These are phyloP conservation scores for Lactarius psammicola DNA, from an alignment of 768 basidiomycete species.

Conservation along the genomic window DNA sequence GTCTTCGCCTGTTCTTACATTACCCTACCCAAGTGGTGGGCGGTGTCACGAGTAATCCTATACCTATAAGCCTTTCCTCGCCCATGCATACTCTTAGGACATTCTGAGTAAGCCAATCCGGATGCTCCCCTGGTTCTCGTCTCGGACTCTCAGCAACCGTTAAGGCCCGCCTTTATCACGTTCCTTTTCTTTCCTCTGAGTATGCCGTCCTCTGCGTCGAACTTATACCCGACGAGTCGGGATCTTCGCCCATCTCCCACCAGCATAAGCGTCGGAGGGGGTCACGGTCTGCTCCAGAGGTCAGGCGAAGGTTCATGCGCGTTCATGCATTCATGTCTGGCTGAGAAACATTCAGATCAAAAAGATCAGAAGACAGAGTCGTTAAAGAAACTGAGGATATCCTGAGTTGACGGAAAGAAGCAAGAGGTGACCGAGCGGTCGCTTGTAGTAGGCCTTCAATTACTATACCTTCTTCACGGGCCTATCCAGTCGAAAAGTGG, in stretches of 20 bases:
- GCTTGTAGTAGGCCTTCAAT: too few relatives aligned
- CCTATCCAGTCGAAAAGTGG: too few relatives aligned
- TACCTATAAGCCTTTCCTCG: conserved; percentile 74
- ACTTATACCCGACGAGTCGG: conserved; percentile 92
- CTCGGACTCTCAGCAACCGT: conserved; percentile 69
- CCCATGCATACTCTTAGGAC: conserved; percentile 70
- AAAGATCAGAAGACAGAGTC: too few relatives aligned
- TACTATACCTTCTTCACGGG: too few relatives aligned
- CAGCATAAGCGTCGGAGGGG: too few relatives aligned
- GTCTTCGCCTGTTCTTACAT: neutral
- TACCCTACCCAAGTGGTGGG: neutral
- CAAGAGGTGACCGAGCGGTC: too few relatives aligned
- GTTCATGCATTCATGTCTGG: too few relatives aligned
- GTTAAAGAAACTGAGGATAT: too few relatives aligned
- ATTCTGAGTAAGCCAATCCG: conserved; percentile 56
- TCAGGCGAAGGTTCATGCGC: too few relatives aligned
- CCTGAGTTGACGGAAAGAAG: too few relatives aligned
- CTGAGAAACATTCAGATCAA: too few relatives aligned
- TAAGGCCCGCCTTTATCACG: conserved; percentile 51
- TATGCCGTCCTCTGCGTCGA: conserved; percentile 54
- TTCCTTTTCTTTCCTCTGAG: neutral
- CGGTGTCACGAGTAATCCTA: conserved; percentile 33
- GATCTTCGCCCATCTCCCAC: conserved; percentile 64
- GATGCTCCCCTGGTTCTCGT: conserved; percentile 56
- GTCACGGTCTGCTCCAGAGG: too few relatives aligned